These are phyloP conservation scores for Middelhovenomyces tepae DNA, from an alignment of 805 yeast species.

Conservation along the genomic window DNA sequence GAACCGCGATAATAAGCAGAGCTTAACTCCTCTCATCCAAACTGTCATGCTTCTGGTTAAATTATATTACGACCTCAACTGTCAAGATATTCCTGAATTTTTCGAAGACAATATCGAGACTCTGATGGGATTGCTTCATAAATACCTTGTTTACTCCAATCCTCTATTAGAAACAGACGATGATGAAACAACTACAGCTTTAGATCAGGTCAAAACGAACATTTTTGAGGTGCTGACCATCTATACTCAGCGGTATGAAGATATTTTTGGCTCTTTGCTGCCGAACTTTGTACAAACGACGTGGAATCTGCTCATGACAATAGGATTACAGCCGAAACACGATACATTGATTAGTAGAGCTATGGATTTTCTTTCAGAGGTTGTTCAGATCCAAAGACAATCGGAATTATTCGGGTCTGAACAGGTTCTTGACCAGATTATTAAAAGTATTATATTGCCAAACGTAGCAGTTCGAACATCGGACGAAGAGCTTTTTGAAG, in stretches of 20 bases:
- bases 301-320: conserved; percentile 64
- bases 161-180: conserved; percentile 45
- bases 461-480: conserved; percentile 76
- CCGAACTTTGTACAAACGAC: conserved; percentile 71
- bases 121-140: conserved; percentile 76
- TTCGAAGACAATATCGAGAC: conserved; percentile 79
- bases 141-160: conserved; percentile 59
- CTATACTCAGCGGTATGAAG: conserved; percentile 86
- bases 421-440: conserved; percentile 60
- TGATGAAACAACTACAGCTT: conserved; percentile 59
- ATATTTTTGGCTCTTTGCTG: conserved; percentile 73
- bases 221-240: conserved; percentile 79
- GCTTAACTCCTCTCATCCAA: conserved; percentile 52
- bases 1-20: conserved; percentile 37
- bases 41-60: conserved; percentile 65
- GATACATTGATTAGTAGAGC: conserved; percentile 80
- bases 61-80: conserved; percentile 85
- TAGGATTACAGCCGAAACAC: conserved; percentile 64
- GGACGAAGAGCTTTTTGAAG: conserved; percentile 91
- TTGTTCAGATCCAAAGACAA: conserved; percentile 62
- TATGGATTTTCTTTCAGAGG: conserved; percentile 71
- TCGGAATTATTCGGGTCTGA: conserved; percentile 52
- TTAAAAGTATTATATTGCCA: conserved; percentile 80
- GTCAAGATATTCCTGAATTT: conserved; percentile 97
- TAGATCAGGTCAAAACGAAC: conserved; percentile 65